These are phyloP conservation scores for Taxillus chinensis DNA, from an alignment of 164 flowering plant species.

Conservation along the genomic window DNA sequence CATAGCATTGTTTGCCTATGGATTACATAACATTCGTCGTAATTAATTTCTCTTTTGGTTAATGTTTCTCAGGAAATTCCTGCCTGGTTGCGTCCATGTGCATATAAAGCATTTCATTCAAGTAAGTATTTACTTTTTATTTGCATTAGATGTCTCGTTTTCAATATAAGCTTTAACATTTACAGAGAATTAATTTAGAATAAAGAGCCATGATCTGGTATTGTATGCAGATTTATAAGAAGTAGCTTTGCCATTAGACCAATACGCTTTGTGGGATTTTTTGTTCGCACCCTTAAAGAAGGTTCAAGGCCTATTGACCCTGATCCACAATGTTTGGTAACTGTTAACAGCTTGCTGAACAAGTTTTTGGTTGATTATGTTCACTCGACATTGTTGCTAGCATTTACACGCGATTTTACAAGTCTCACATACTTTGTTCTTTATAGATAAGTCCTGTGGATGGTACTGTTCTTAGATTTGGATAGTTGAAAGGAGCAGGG, in stretches of 20 bases:
- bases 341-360: conserved; percentile 53
- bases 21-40: too few relatives aligned
- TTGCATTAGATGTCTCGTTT: background rate
- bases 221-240: conserved; percentile 69
- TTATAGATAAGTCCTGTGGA: conserved; percentile 91
- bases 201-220: background rate
- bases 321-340: conserved; percentile 88
- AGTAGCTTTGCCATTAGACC: conserved; percentile 62
- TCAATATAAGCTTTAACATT: too few relatives aligned
- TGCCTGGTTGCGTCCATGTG: conserved; percentile 62
- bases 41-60: conserved; percentile 3
- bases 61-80: conserved; percentile 58
- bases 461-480: conserved; percentile 74
- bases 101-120: conserved; percentile 76
- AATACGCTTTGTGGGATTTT: conserved; percentile 77
- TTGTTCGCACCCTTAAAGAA: conserved; percentile 66
- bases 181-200: too few relatives aligned
- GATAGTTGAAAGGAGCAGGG: conserved; percentile 70
- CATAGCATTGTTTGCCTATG: background rate
- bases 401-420: background rate
- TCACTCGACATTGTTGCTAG: background rate
- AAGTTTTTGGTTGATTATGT: conserved; percentile 5
- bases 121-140: conserved; percentile 32
- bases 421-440: background rate
- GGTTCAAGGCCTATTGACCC: conserved; percentile 77